Percentiles rank a stretch among this genome's conserved stretches.
phyloP scores from a whole-genome alignment of 2,329 filamentous ascomycete genomes.

The Akanthomyces dipterigenus region DNA sequence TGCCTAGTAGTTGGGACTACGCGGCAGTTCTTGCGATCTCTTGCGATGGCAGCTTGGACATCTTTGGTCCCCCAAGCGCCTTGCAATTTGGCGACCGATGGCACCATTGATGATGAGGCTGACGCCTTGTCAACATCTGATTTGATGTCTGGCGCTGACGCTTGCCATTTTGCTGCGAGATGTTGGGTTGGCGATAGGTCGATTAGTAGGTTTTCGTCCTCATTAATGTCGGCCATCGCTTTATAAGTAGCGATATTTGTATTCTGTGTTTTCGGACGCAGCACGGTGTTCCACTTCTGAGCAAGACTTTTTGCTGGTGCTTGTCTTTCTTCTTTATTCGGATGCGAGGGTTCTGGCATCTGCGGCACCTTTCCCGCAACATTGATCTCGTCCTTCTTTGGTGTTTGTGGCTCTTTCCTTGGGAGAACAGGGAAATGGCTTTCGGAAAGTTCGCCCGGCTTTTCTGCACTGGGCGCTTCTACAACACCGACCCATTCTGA shows the following conservation, averaged over 20 bases:
- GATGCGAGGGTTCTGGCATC: background rate
- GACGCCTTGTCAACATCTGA: background rate
- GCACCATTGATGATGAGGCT: background rate
- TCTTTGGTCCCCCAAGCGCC: conserved; percentile 2
- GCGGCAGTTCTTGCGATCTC: background rate
- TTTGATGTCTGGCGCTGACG: background rate
- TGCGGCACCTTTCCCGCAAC: background rate
- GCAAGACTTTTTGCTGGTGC: background rate
- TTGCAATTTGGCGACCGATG: background rate
- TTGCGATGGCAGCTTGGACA: background rate
- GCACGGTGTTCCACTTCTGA: background rate
- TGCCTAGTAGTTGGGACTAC: background rate
- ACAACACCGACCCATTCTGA: background rate
- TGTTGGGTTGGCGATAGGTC: background rate
- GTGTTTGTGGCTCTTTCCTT: background rate
- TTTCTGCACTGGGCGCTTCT: background rate
- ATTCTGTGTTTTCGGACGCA: background rate
- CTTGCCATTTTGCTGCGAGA: background rate
- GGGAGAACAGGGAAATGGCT: background rate
- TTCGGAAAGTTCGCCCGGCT: background rate
- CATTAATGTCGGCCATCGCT: background rate
- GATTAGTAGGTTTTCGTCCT: background rate
- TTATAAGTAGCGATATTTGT: background rate
- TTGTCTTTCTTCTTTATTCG: background rate
- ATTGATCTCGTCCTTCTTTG: background rate